These are phyloP conservation scores for Dioszegia hungarica DNA, from an alignment of 768 basidiomycete genomes.

Conservation along the genomic window DNA sequence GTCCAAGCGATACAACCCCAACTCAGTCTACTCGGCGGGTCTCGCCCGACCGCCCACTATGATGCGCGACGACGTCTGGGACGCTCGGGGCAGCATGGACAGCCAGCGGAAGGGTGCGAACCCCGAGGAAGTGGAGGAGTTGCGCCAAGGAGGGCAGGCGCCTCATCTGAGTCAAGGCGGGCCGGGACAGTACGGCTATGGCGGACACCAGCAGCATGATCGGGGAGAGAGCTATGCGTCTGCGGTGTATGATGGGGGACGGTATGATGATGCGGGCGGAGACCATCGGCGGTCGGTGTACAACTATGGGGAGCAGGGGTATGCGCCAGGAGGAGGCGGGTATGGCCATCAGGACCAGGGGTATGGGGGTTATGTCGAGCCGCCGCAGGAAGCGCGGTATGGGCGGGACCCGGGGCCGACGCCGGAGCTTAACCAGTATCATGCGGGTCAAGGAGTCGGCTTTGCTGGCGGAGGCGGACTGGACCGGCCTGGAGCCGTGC, in stretches of 20 bases:
- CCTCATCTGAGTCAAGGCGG: slow-evolving; percentile 5
- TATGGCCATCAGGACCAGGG: slow-evolving; percentile 1
- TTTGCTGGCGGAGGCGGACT: slow-evolving; percentile 17
- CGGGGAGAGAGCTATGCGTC: neutral
- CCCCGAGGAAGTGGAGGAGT: neutral
- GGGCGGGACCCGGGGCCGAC: slow-evolving; percentile 25
- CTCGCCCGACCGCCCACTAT: slow-evolving; percentile 10
- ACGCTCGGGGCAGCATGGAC: slow-evolving; percentile 39
- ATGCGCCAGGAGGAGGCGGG: neutral
- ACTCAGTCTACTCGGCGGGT: slow-evolving; percentile 26
- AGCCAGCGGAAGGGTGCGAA: slow-evolving; percentile 10
- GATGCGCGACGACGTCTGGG: slow-evolving; percentile 41
- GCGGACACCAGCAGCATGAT: neutral
- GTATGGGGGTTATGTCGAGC: slow-evolving; percentile 19
- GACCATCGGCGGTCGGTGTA: slow-evolving; percentile 1
- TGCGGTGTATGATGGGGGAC: slow-evolving; percentile 11
- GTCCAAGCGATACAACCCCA: slow-evolving; percentile 35
- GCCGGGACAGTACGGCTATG: neutral
- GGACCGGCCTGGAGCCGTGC: slow-evolving; percentile 24
- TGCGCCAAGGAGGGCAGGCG: neutral
- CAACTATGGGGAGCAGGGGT: neutral
- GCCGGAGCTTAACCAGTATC: slow-evolving; percentile 24
- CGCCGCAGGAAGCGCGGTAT: slow-evolving; percentile 22
- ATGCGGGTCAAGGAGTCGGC: slow-evolving; percentile 12
- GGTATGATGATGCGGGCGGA: slow-evolving; percentile 23